phyloP scores from a whole-genome alignment of 768 basidiomycete genomes.

The Thelephora ganbajun region DNA sequence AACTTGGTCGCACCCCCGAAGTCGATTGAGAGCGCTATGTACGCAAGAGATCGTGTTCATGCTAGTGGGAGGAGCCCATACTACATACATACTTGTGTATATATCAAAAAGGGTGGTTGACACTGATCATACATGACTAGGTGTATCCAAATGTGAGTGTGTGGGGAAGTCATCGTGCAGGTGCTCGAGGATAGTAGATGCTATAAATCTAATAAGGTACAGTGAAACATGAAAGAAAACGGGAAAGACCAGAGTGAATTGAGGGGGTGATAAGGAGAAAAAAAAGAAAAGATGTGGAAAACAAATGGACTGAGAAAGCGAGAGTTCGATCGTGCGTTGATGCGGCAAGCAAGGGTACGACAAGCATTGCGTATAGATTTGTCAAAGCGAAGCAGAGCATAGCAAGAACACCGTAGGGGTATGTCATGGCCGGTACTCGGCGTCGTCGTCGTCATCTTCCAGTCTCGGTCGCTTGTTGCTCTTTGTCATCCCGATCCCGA shows the following conservation, averaged over 20 bases:
- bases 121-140: too few relatives aligned
- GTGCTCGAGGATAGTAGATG: conserved; percentile 8
- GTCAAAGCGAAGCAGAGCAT: too few relatives aligned
- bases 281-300: neutral
- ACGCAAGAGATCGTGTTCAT: too few relatives aligned
- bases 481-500: conserved; percentile 32
- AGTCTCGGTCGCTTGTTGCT: conserved; percentile 36
- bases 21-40: too few relatives aligned
- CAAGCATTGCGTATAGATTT: too few relatives aligned
- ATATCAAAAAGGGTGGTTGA: too few relatives aligned
- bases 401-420: neutral
- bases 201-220: neutral
- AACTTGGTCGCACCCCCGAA: too few relatives aligned
- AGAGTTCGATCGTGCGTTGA: conserved; percentile 3
- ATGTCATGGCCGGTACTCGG: neutral
- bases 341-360: too few relatives aligned
- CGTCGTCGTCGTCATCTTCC: conserved; percentile 35
- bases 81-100: too few relatives aligned
- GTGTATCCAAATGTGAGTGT: conserved; percentile 6
- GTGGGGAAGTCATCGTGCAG: conserved; percentile 1
- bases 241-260: neutral
- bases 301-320: neutral
- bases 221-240: conserved; percentile 4
- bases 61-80: too few relatives aligned
- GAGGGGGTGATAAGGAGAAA: neutral